These are phyloP conservation scores for Hypoxylon sp. DNA, from an alignment of 2,329 filamentous ascomycete species.

Conservation along the genomic window DNA sequence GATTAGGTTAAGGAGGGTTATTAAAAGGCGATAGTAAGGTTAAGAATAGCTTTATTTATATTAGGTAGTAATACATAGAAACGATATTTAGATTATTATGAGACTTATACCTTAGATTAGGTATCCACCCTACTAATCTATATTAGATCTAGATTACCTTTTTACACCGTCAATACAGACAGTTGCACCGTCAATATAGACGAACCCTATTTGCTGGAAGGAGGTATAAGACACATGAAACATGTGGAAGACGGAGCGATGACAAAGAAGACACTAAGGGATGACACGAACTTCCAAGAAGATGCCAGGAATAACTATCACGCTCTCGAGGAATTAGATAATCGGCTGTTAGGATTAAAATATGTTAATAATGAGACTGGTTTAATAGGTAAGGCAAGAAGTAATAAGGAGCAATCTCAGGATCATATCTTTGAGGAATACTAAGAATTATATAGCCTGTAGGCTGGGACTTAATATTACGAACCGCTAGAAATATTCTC, in stretches of 20 bases:
- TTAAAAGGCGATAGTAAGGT: too few relatives aligned
- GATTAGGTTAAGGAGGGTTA: too few relatives aligned
- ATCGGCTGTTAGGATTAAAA: neutral
- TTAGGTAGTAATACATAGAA: too few relatives aligned
- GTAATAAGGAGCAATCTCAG: neutral
- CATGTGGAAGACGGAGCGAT: neutral
- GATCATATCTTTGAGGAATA: neutral
- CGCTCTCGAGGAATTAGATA: neutral
- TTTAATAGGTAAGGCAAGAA: neutral
- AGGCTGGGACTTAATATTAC: too few relatives aligned
- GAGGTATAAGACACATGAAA: neutral
- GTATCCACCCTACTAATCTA: too few relatives aligned
- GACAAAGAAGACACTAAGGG: neutral
- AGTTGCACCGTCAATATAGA: too few relatives aligned
- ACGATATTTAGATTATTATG: too few relatives aligned
- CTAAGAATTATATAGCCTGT: neutral
- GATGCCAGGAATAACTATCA: neutral
- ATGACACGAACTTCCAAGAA: neutral
- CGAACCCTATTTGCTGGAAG: neutral
- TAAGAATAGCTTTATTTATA: too few relatives aligned
- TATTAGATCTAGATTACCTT: too few relatives aligned
- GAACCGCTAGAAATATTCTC: too few relatives aligned
- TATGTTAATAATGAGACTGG: neutral
- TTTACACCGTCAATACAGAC: too few relatives aligned
- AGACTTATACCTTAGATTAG: too few relatives aligned